These are phyloP conservation scores for Cucumis cinereus DNA, from an alignment of 306 rosid genomes.

Conservation along the genomic window DNA sequence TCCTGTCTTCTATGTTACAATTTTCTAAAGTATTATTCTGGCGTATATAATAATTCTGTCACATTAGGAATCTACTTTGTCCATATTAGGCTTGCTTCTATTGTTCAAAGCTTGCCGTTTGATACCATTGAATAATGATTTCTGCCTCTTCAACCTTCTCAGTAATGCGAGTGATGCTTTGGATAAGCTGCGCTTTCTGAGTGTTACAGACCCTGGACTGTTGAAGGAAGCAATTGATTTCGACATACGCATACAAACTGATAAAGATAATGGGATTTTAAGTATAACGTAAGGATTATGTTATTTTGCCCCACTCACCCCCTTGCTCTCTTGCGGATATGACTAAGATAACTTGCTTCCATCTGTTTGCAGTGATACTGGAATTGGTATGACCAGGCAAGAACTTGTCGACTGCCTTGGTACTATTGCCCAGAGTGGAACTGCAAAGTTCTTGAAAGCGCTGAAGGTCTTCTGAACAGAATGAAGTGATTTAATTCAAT, in stretches of 20 bases:
- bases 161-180: slow-evolving; percentile 99
- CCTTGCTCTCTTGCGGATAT: background rate
- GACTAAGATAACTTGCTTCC: background rate
- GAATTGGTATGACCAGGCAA: slow-evolving; percentile 87
- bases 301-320: background rate
- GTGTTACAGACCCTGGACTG: slow-evolving; percentile 72
- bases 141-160: slow-evolving; percentile 1
- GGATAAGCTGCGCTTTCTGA: slow-evolving; percentile 86
- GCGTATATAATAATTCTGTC: background rate
- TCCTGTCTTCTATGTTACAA: background rate
- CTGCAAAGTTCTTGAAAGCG: slow-evolving; percentile 85
- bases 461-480: slow-evolving; percentile 41
- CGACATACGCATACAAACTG: slow-evolving; percentile 73
- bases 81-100: background rate
- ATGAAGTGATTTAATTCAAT: background rate
- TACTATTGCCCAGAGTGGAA: slow-evolving; percentile 98
- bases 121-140: background rate
- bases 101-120: background rate
- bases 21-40: background rate
- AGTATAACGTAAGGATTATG: slow-evolving; percentile 48
- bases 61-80: background rate
- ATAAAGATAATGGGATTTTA: slow-evolving; percentile 73
- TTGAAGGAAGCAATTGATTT: slow-evolving; percentile 65
- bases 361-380: slow-evolving; percentile 59
- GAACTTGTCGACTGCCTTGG: slow-evolving; percentile 96